phyloP scores from a whole-genome alignment of 2,329 filamentous ascomycete genomes.

The Diatrype stigma region DNA sequence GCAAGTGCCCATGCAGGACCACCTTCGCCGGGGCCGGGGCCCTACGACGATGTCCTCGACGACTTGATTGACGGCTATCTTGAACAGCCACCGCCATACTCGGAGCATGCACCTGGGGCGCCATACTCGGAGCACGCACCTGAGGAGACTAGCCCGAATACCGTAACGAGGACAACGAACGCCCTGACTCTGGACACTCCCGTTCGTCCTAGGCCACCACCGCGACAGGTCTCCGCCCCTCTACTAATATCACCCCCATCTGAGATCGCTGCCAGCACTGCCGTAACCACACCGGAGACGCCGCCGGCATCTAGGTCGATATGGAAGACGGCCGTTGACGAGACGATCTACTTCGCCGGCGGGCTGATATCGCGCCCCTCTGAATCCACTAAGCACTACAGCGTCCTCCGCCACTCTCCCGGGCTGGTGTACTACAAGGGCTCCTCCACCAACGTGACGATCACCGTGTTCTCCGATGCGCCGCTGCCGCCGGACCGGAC shows the following conservation, averaged over 20 bases:
- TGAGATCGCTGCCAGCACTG: constrained; percentile 5
- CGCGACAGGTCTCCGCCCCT: constrained; percentile 14
- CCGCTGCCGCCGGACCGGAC: constrained; percentile 54
- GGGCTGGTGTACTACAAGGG: constrained; percentile 64
- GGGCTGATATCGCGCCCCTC: constrained; percentile 60
- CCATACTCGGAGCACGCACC: neutral
- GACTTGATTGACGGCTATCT: constrained; percentile 22
- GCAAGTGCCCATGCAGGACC: constrained; percentile 1
- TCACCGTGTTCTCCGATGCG: constrained; percentile 60
- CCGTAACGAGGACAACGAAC: neutral
- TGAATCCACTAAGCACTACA: constrained; percentile 62
- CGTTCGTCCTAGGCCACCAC: constrained; percentile 2
- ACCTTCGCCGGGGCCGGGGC: neutral
- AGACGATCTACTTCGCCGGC: constrained; percentile 62
- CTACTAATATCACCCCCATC: constrained; percentile 13
- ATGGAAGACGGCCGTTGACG: constrained; percentile 48
- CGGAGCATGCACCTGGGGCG: neutral
- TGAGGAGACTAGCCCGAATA: too few relatives aligned
- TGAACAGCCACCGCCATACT: constrained; percentile 8
- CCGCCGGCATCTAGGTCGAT: constrained; percentile 16
- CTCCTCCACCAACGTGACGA: constrained; percentile 56
- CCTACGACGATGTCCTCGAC: constrained; percentile 7
- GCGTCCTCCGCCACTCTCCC: constrained; percentile 62
- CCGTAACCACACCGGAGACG: constrained; percentile 4
- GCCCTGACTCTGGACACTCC: constrained; percentile 6